phyloP scores from a whole-genome alignment of 2,329 filamentous ascomycete genomes.

The Calonectria hongkongensis region DNA sequence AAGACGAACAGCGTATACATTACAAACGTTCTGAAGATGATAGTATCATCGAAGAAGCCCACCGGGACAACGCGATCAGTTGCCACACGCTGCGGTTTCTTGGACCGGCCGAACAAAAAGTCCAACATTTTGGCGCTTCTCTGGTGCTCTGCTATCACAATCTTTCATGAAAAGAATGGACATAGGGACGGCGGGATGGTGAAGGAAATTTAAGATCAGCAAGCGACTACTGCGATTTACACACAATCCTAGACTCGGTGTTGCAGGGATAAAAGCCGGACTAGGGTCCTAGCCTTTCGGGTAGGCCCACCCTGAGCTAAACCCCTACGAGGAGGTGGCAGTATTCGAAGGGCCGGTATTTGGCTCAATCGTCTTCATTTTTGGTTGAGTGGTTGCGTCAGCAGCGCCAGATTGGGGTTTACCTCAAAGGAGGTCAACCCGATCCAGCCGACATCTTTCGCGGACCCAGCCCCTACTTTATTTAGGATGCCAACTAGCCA shows the following conservation, averaged over 20 bases:
- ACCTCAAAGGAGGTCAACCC: too few species aligned
- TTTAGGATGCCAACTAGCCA: too few species aligned
- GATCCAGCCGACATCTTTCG: too few species aligned
- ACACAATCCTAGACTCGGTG: neutral
- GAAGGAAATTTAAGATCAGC: neutral
- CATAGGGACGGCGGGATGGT: too few species aligned
- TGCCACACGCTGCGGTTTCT: neutral
- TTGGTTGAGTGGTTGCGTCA: too few species aligned
- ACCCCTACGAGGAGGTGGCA: too few species aligned
- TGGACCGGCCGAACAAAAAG: neutral
- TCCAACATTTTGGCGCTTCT: neutral
- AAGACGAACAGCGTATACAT: conserved; percentile 53
- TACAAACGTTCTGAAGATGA: conserved; percentile 49
- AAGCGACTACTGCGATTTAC: neutral
- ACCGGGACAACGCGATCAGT: conserved; percentile 51
- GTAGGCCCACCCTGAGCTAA: neutral
- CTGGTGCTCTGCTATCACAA: neutral
- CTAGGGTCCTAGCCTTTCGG: neutral
- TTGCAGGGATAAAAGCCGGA: neutral
- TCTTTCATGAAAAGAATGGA: neutral
- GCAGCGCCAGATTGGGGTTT: too few species aligned
- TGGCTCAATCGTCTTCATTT: too few species aligned
- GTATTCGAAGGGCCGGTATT: too few species aligned
- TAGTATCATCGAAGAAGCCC: conserved; percentile 53
- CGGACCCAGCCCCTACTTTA: too few species aligned